Evolutionary conservation across 495 filamentous ascomycete species (phyloP).

Genomic region (Tuber melanosporum): DNA sequence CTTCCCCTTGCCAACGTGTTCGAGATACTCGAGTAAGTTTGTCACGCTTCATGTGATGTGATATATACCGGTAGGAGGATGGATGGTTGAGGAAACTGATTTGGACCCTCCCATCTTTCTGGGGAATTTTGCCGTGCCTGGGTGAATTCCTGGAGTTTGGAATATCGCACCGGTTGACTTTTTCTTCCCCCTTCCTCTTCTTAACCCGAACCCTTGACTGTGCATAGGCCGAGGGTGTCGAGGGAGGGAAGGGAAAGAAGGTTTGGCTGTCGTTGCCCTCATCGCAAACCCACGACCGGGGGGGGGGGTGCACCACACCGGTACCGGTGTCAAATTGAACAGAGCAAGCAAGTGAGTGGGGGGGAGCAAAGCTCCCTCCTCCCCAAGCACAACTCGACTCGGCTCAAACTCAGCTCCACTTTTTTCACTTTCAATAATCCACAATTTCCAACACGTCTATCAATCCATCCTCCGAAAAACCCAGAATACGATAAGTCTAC

Average conservation of each 20-base stretch:
- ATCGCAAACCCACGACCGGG: not conserved
- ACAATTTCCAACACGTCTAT: not conserved
- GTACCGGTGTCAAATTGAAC: not conserved
- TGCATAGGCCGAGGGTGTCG: slow-evolving; percentile 10
- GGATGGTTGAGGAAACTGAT: not conserved
- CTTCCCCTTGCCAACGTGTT: not conserved
- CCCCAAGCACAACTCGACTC: not conserved
- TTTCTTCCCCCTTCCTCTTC: not conserved
- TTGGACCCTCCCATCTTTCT: not conserved
- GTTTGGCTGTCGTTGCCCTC: not conserved
- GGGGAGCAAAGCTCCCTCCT: not conserved
- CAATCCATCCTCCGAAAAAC: not conserved
- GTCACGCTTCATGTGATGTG: not conserved
- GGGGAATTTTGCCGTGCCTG: not conserved
- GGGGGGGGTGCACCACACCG: not conserved
- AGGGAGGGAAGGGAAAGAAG: not conserved
- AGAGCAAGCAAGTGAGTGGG: not conserved
- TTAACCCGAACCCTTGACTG: slow-evolving; percentile 18
- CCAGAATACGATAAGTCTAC: not conserved
- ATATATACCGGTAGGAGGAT: not conserved
- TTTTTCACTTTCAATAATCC: not conserved
- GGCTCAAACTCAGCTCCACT: not conserved
- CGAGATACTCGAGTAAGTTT: not conserved
- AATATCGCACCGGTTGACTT: not conserved
- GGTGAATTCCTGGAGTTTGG: not conserved